phyloP scores from a whole-genome alignment of 108 stramenopile species.

The Cyclotella kingstonii region DNA sequence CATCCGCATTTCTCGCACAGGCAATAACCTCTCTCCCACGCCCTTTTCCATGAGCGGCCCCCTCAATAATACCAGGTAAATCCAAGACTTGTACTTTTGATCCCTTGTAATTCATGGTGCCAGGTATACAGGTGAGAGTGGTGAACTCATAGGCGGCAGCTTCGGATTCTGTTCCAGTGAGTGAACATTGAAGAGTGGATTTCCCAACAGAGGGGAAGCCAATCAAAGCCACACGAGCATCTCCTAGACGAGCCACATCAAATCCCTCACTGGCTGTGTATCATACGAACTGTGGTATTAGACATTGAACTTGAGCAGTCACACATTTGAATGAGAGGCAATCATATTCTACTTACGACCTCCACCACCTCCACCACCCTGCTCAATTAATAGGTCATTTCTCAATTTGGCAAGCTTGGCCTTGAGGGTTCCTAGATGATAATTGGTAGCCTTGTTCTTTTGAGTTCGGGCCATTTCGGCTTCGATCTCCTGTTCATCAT shows the following conservation, averaged over 20 bases:
- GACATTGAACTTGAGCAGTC: not conserved
- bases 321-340: not conserved
- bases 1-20: conserved; percentile 93
- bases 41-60: conserved; percentile 97
- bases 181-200: conserved; percentile 81
- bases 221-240: conserved; percentile 97
- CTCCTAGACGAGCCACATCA: conserved; percentile 91
- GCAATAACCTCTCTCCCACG: conserved; percentile 98
- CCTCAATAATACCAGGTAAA: conserved; percentile 99
- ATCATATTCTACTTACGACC: conserved; percentile 41
- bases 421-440: conserved; percentile 94
- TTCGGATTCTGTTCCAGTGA: conserved; percentile 93
- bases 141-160: conserved; percentile 96
- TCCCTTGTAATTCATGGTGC: conserved; percentile 88
- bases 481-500: conserved; percentile 77
- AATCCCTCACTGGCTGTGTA: conserved; percentile 78
- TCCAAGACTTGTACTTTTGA: conserved; percentile 97
- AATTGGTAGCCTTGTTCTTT: conserved; percentile 89
- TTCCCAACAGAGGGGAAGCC: conserved; percentile 96
- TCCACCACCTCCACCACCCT: conserved; percentile 77
- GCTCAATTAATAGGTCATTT: conserved; percentile 88
- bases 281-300: too few species aligned
- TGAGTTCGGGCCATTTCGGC: conserved; percentile 96
- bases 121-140: conserved; percentile 98
- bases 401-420: conserved; percentile 97